phyloP scores from a whole-genome alignment of 140 eudicot genomes.

The Anethum foeniculum region DNA sequence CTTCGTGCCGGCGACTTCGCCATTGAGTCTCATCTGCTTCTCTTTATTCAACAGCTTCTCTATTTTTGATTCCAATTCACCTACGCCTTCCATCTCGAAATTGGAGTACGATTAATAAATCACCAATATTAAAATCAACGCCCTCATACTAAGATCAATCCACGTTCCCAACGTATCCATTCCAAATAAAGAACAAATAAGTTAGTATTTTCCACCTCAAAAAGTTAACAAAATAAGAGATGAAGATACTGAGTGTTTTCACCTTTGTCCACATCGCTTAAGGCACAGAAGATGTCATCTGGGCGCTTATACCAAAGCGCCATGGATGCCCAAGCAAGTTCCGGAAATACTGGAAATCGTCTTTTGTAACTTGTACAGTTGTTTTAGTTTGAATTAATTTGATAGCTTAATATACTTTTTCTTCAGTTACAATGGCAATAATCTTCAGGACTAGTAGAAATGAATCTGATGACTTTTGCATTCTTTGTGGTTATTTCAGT shows the following conservation, averaged over 20 bases:
- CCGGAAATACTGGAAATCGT: neutral
- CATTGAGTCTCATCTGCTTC: constrained; percentile 86
- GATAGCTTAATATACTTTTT: neutral
- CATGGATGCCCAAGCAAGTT: neutral
- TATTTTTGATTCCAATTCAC: constrained; percentile 56
- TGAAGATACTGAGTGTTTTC: neutral
- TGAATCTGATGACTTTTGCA: neutral
- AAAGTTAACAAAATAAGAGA: neutral
- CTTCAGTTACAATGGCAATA: neutral
- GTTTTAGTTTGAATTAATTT: neutral
- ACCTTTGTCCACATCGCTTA: neutral
- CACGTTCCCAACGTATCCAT: neutral
- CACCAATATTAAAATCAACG: neutral
- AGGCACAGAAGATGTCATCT: neutral
- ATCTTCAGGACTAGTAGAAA: neutral
- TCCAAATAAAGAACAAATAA: neutral
- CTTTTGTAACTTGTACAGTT: neutral
- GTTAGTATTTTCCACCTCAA: neutral
- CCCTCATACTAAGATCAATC: neutral
- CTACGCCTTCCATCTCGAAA: constrained; percentile 35
- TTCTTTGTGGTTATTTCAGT: constrained; percentile 40
- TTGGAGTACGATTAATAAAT: too few species aligned
- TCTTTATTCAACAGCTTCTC: constrained; percentile 73
- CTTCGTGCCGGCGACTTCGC: constrained; percentile 78
- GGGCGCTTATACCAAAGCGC: neutral